A percentile compares a stretch with the other conserved stretches of the same genome.
phyloP scores from a whole-genome alignment of 331 rosid species.

The Pyrus hybrid region DNA sequence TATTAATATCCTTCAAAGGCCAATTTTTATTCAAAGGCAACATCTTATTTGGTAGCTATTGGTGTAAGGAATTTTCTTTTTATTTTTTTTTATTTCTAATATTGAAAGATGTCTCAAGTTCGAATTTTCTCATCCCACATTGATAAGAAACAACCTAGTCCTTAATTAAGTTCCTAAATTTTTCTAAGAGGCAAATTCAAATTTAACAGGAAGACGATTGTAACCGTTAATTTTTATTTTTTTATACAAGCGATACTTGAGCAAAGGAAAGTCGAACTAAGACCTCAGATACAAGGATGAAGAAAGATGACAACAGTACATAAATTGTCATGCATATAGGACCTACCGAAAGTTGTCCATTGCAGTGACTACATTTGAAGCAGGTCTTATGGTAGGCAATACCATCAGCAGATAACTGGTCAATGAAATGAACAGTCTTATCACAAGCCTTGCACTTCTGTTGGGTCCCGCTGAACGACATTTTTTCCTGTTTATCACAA shows the following conservation, averaged over 20 bases:
- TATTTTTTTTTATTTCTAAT: no score
- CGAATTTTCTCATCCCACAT: no score
- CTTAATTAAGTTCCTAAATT: not conserved
- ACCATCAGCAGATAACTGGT: constrained; percentile 53
- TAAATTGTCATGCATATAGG: no score
- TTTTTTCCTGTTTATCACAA: constrained; percentile 6
- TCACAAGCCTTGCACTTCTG: constrained; percentile 75
- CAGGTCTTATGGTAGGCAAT: constrained; percentile 46
- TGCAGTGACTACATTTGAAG: constrained; percentile 66
- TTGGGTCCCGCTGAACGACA: constrained; percentile 75
- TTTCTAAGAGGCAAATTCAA: not conserved
- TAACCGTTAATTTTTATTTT: not conserved
- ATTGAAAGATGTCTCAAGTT: no score
- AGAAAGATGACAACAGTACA: no score
- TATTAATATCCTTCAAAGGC: not conserved
- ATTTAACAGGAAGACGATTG: not conserved
- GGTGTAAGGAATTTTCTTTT: no score
- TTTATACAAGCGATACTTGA: no score
- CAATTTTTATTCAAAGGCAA: no score
- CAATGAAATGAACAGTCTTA: constrained; percentile 58
- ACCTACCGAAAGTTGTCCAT: constrained; percentile 51
- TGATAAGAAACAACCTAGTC: no score
- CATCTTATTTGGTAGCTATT: no score
- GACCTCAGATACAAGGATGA: no score
- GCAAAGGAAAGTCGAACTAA: no score